Evolutionary conservation across 179 eudicot species (phyloP).

Genomic region (Corrigiola litoralis): DNA sequence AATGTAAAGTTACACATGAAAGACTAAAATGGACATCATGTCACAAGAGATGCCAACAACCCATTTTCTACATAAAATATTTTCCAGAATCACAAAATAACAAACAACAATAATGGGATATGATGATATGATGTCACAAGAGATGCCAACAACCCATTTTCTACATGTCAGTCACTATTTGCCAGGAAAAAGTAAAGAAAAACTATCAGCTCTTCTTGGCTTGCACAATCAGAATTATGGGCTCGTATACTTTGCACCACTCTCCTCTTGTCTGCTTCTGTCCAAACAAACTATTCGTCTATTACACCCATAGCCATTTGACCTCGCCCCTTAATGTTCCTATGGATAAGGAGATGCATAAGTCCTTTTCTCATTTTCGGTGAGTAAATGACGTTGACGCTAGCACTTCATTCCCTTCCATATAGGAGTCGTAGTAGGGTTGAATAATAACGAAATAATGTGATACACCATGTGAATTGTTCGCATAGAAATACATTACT

Average conservation of each 20-base stretch:
- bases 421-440: neutral
- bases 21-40: no score
- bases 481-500: no score
- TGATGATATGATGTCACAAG: conserved; percentile 9
- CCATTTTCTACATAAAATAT: conserved; percentile 17
- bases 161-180: conserved; percentile 12
- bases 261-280: neutral
- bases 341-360: neutral
- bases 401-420: no score
- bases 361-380: conserved; percentile 21
- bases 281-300: neutral
- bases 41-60: conserved; percentile 12
- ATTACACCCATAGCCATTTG: no score
- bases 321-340: neutral
- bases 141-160: conserved; percentile 17
- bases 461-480: no score
- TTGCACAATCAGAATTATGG: conserved; percentile 12
- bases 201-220: neutral
- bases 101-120: conserved; percentile 16
- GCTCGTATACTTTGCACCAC: neutral
- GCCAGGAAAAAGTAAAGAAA: no score
- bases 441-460: neutral
- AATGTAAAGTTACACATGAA: no score
- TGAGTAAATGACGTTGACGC: neutral
- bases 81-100: no score